Evolutionary conservation across 1,139 yeast genomes (phyloP), one percentile per base, ranked within the genome.

Genomic region (Diutina ranongensis): DNA sequence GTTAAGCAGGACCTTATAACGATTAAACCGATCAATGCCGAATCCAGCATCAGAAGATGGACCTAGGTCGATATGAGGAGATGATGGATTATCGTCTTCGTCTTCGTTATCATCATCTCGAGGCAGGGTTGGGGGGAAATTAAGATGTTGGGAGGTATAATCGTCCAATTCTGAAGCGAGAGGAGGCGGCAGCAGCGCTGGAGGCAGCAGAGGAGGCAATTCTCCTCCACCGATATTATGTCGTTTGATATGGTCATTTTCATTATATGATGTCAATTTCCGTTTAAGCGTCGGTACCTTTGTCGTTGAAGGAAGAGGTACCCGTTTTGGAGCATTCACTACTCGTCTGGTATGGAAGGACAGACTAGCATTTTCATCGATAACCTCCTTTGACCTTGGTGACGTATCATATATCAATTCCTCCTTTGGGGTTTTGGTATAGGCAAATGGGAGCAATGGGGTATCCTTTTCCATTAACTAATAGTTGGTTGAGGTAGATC

Each of bases 381-480:
- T 65, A 5, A 57, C 57, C 1, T 55, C 57, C 35, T 65, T 55
- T 3, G 62, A 59, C 40, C 72, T 51, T 1, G 73, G 74, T 2
- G 68, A 60, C 1, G 72, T 63, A 49, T 62, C 59, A 33, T 68
- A 49, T 2, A 61, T 56, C 31, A 52, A 51, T 15, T 57, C 55
- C 19, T 61, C 65, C 27, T 55, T 54, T 45, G 52, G 50, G 2
- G 64, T 53, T 7, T 64, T 59, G 31, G 64, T 55, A 51, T 61
- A 70, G n/a, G 75, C 74, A 60, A 70, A 71, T 4, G 76, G 76
- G 27, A 69, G 57, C 40, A 71, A 56, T 1, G 71, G 72, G 46
- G 63, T 65, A 25, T 61, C 53, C 48, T 64, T 67, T 45, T 67
- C 71, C 71, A 67, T 65, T 18, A 19, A 16, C n/a, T n/a, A n/a